phyloP scores from a whole-genome alignment of 768 basidiomycete genomes.

The Infundibulicybe gibba region DNA sequence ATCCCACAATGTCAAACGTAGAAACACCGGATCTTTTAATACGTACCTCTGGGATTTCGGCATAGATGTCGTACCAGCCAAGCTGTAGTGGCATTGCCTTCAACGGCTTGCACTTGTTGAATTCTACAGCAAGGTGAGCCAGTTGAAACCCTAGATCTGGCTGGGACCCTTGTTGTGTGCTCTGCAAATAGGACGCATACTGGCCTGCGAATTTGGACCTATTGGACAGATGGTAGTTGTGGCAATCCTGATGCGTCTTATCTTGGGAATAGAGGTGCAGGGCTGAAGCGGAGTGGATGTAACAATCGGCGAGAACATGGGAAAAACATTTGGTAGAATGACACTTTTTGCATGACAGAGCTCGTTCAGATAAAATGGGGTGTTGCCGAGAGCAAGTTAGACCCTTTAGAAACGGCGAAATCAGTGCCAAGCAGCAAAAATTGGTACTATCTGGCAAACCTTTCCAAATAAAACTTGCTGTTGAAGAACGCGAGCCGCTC shows the following conservation, averaged over 20 bases:
- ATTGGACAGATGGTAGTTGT: constrained; percentile 23
- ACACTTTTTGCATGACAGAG: constrained; percentile 36
- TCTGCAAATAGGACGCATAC: constrained; percentile 8
- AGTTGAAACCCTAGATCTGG: constrained; percentile 33
- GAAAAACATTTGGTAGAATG: constrained; percentile 33
- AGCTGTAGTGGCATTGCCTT: constrained; percentile 30
- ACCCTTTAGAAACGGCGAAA: too few species aligned
- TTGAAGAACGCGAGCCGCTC: constrained; percentile 33
- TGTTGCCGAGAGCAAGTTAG: too few species aligned
- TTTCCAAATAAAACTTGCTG: constrained; percentile 13
- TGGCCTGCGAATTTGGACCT: constrained; percentile 13
- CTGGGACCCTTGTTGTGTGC: constrained; percentile 27
- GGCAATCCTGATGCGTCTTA: constrained; percentile 21
- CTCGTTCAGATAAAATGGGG: constrained; percentile 11
- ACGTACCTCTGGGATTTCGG: constrained; percentile 8
- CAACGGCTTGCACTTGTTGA: constrained; percentile 43
- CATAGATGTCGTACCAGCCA: constrained; percentile 60
- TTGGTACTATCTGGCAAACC: background rate
- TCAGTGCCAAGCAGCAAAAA: too few species aligned
- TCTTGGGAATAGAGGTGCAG: constrained; percentile 24
- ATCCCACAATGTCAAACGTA: background rate
- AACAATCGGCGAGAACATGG: constrained; percentile 26
- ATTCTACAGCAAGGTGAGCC: constrained; percentile 43
- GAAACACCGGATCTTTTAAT: background rate
- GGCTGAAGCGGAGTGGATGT: constrained; percentile 37